Evolutionary conservation across 768 basidiomycete genomes (phyloP), one percentile per base, ranked within the genome.

Genomic region (Tylopilus sp.): DNA sequence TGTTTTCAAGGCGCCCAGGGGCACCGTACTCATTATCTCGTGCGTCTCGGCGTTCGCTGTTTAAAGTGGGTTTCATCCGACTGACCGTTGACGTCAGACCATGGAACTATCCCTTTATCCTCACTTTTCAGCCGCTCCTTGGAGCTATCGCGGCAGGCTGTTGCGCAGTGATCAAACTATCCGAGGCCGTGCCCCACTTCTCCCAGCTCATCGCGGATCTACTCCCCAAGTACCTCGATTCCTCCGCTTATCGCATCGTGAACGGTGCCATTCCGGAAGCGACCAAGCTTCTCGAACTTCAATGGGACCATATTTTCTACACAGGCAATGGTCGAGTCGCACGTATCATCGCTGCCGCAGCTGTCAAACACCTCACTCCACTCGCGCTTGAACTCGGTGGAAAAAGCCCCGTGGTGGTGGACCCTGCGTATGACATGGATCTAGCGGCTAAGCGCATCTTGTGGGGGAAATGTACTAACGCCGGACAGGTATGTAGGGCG

Each of bases 121-220:
- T 85, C 29, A 73, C 62, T 6, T 64, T 87, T 7, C 77, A 78
- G 34, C 86, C 87, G 4, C 69, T 86, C 21, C 74, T 79, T 45
- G 88, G 87, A 5, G 89, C 89, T 1, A 85, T 92, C 45, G 76
- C 86, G 0, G 87, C 87, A 1, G 89, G 89, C 0, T 87, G 85
- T 60, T 76, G 82, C n/a, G 78, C 76, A 0, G 75, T 83, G 10
- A 42, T 89, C 61, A 90, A 91, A 62, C 78, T 79, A 0, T 88
- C 87, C 9, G 89, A 91, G 61, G 44, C 40, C 13, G 65, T 74
- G 0, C 79, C 85, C 0, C 67, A 75, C 37, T 74, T 72, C 52
- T 75, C 82, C 0, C 59, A 69, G 4, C 74, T 87, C 4, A 56
- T 90, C 3, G 76, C 80, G 0, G 71, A 75, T 14, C 72, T 87